phyloP scores from a whole-genome alignment of 805 yeast species.

The Lachancea thermotolerans region DNA sequence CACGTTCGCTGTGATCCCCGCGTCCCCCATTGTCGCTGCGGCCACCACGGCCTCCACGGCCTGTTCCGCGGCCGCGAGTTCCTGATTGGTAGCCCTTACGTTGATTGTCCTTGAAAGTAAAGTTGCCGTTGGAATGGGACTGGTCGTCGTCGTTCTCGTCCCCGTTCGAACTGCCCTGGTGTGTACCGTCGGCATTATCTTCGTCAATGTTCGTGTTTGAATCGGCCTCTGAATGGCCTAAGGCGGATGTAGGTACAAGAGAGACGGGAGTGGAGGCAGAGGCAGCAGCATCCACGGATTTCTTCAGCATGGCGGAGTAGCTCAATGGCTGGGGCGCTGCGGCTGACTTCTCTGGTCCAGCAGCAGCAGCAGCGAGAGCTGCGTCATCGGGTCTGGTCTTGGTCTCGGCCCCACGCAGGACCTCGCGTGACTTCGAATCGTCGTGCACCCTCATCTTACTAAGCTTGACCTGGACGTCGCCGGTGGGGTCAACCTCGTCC shows the following conservation, averaged over 20 bases:
- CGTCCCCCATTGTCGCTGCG: slow-evolving; percentile 12
- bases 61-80: slow-evolving; percentile 1
- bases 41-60: slow-evolving; percentile 13
- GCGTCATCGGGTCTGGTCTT: too few relatives aligned
- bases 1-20: slow-evolving; percentile 7
- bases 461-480: slow-evolving; percentile 52
- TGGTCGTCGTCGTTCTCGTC: slow-evolving; percentile 5
- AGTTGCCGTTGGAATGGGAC: slow-evolving; percentile 2
- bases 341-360: background rate
- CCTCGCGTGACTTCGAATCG: slow-evolving; percentile 33
- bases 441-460: slow-evolving; percentile 36
- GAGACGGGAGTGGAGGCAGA: background rate
- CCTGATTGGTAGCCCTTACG: slow-evolving; percentile 5
- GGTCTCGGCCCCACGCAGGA: too few relatives aligned
- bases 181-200: background rate
- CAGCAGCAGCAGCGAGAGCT: too few relatives aligned
- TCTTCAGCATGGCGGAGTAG: slow-evolving; percentile 24
- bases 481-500: slow-evolving; percentile 58
- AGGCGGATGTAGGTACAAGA: background rate
- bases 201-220: background rate
- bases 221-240: background rate
- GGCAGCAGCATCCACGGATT: slow-evolving; percentile 19
- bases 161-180: slow-evolving; percentile 1
- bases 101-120: slow-evolving; percentile 15
- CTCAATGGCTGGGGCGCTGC: slow-evolving; percentile 16